Evolutionary conservation across 306 rosid species (phyloP).

Genomic region (Carpinus viminea): DNA sequence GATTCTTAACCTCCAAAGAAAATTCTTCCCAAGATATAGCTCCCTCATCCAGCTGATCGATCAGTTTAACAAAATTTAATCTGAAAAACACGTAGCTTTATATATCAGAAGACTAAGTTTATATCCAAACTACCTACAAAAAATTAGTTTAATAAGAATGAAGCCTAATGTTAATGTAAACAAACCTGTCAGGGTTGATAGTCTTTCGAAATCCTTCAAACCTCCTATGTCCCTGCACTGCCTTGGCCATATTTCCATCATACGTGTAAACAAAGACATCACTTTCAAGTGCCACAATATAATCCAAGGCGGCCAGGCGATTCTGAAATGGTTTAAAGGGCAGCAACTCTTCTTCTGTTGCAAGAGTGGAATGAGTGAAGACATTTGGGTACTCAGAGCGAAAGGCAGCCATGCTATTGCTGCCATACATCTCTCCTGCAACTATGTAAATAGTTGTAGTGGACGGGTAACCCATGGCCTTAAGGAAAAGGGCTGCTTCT

Average conservation of each 20-base stretch:
- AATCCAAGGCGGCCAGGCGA: slow-evolving; percentile 94
- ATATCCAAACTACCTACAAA: background rate
- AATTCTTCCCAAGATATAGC: slow-evolving; percentile 64
- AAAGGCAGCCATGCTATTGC: slow-evolving; percentile 70
- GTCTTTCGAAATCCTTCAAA: slow-evolving; percentile 91
- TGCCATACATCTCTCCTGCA: slow-evolving; percentile 92
- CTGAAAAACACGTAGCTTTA: slow-evolving; percentile 43
- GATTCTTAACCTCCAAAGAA: slow-evolving; percentile 51
- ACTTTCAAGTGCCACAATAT: slow-evolving; percentile 84
- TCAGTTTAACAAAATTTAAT: slow-evolving; percentile 66
- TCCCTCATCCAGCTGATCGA: slow-evolving; percentile 63
- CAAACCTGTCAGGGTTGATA: slow-evolving; percentile 90
- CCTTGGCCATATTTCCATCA: slow-evolving; percentile 99
- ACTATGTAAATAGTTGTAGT: slow-evolving; percentile 93
- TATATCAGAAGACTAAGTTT: slow-evolving; percentile 14
- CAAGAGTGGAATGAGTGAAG: slow-evolving; percentile 77
- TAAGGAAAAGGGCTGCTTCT: slow-evolving; percentile 91
- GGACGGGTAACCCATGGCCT: slow-evolving; percentile 97
- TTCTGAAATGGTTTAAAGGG: slow-evolving; percentile 82
- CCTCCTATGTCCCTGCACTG: slow-evolving; percentile 94
- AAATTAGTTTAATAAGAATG: background rate
- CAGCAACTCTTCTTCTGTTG: slow-evolving; percentile 77
- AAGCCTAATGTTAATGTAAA: background rate
- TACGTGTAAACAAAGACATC: slow-evolving; percentile 94
- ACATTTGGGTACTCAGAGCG: slow-evolving; percentile 73